These are phyloP conservation scores for Hirsutella rhossiliensis DNA, from an alignment of 2,329 filamentous ascomycete species.

Conservation along the genomic window DNA sequence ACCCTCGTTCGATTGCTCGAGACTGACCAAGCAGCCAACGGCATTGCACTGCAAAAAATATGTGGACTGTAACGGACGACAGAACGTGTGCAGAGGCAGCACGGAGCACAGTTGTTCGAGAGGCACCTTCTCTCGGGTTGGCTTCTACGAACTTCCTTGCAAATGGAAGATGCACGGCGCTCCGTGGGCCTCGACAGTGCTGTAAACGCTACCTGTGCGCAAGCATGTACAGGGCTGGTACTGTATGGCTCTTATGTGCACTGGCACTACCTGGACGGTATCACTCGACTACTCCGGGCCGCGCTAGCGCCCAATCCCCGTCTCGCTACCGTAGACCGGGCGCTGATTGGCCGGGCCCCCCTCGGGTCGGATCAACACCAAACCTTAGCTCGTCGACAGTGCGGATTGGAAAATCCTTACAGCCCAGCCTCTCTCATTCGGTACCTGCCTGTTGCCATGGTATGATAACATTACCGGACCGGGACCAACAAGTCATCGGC, in stretches of 20 bases:
- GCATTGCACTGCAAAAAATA: no score
- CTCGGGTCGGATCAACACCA: slow-evolving; percentile 27
- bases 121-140: no score
- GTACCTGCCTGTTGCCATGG: slow-evolving; percentile 6
- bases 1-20: no score
- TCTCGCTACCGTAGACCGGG: slow-evolving; percentile 5
- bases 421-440: slow-evolving; percentile 20
- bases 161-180: no score
- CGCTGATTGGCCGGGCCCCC: slow-evolving; percentile 15
- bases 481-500: slow-evolving; percentile 3
- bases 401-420: slow-evolving; percentile 30
- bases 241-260: not conserved
- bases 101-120: no score
- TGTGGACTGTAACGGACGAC: no score
- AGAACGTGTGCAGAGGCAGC: no score
- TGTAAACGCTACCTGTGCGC: no score
- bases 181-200: no score
- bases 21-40: no score
- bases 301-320: slow-evolving; percentile 5
- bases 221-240: not conserved
- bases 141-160: no score
- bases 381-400: slow-evolving; percentile 27
- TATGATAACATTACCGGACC: slow-evolving; percentile 2
- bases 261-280: not conserved
- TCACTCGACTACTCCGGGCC: not conserved